Conservation (phyloP, 495 filamentous ascomycete species). For the Neurospora sp. region DNA sequence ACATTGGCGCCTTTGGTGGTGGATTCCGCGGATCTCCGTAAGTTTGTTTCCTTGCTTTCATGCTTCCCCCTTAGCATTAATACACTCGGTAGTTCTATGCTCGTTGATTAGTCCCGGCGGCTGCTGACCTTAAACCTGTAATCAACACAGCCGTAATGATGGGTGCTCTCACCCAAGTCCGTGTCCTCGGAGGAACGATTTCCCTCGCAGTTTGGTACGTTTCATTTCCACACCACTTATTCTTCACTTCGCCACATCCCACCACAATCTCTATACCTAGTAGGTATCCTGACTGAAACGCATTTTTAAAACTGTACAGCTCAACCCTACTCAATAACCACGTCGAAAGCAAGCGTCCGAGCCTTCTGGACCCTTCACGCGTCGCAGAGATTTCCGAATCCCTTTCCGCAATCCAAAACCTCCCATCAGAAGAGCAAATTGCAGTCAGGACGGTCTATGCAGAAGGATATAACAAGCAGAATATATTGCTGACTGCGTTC, state of each 20-base stretch:
- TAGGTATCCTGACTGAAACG: not conserved
- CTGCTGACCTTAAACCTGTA: not conserved
- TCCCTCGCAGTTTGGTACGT: slow-evolving; percentile 20
- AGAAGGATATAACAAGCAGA: slow-evolving; percentile 5
- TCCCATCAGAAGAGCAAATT: slow-evolving; percentile 1
- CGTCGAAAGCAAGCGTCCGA: not conserved
- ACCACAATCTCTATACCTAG: not conserved
- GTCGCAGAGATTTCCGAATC: slow-evolving; percentile 1
- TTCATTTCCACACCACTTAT: not conserved
- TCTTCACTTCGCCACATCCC: not conserved
- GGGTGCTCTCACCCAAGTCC: slow-evolving; percentile 36
- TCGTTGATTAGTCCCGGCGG: slow-evolving; percentile 14
- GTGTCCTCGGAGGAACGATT: slow-evolving; percentile 42
- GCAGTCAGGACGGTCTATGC: not conserved
- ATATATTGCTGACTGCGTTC: not conserved
- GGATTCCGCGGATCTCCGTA: slow-evolving; percentile 33
- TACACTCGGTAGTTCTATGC: no score
- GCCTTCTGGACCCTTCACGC: not conserved
- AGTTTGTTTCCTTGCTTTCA: slow-evolving; percentile 1
- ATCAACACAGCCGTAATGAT: slow-evolving; percentile 14
- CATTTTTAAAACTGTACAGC: not conserved
- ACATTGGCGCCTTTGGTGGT: slow-evolving; percentile 32
- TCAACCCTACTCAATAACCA: slow-evolving; percentile 9
- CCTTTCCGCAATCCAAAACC: not conserved
- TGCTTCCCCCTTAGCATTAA: not conserved